These are phyloP conservation scores for Solanum chmielewskii DNA, from an alignment of 257 asterid genomes.

Conservation along the genomic window DNA sequence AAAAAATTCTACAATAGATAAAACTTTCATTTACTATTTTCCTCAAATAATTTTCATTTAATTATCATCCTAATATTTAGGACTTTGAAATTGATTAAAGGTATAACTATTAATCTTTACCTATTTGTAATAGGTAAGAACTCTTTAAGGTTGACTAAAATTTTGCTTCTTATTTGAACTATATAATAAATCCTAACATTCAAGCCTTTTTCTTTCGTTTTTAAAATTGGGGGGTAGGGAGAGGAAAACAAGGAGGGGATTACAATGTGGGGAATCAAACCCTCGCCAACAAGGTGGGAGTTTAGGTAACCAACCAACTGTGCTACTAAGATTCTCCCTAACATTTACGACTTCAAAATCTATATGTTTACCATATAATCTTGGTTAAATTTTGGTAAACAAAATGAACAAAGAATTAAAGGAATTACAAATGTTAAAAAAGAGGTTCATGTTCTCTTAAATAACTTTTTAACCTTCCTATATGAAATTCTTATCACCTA, in stretches of 20 bases:
- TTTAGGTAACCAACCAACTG: neutral
- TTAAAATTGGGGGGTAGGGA: neutral
- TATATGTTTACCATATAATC: neutral
- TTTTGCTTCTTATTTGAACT: neutral
- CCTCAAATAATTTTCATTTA: neutral
- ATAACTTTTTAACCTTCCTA: neutral
- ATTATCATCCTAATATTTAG: neutral
- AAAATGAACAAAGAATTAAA: neutral
- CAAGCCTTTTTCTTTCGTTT: neutral
- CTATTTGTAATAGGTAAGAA: neutral
- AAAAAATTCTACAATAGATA: neutral
- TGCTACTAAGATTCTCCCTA: neutral
- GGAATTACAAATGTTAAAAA: neutral
- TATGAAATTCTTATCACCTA: neutral
- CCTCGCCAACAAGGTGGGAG: neutral
- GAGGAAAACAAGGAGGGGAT: neutral
- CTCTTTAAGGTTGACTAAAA: neutral
- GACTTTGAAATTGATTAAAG: neutral
- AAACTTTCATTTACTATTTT: neutral
- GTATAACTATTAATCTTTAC: neutral
- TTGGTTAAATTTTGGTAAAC: neutral
- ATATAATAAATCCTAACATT: neutral
- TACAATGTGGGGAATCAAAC: neutral
- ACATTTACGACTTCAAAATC: neutral
- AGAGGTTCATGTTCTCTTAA: neutral